Conservation (phyloP, 2,329 filamentous ascomycete species). For the Coniochaeta ligniaria region DNA sequence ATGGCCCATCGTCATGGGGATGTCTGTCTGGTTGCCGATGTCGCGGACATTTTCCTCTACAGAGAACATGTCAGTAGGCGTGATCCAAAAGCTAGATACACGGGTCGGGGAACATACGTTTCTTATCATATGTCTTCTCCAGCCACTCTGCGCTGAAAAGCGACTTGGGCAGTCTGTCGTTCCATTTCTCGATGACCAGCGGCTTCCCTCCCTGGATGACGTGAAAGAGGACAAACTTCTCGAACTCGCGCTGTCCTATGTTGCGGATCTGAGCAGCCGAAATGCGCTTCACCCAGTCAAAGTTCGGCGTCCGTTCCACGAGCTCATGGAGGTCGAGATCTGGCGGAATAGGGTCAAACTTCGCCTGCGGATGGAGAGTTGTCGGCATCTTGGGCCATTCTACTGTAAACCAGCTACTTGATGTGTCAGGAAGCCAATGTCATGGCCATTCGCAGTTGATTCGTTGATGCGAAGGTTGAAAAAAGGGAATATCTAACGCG, state of each 20-base stretch:
- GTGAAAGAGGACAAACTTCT: slow-evolving; percentile 76
- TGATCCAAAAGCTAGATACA: neutral
- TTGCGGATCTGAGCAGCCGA: slow-evolving; percentile 70
- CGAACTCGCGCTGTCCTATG: slow-evolving; percentile 72
- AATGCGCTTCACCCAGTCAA: slow-evolving; percentile 79
- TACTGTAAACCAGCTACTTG: slow-evolving; percentile 16
- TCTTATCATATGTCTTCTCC: slow-evolving; percentile 68
- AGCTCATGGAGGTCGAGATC: slow-evolving; percentile 71
- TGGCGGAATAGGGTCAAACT: slow-evolving; percentile 86
- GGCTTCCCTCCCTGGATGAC: slow-evolving; percentile 83
- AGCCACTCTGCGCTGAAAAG: slow-evolving; percentile 81
- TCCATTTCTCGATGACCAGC: slow-evolving; percentile 84
- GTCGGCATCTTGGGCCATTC: slow-evolving; percentile 53
- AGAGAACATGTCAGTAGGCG: neutral
- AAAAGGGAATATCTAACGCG: neutral
- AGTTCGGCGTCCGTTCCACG: slow-evolving; percentile 74
- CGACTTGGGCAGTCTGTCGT: slow-evolving; percentile 64
- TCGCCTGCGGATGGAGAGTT: slow-evolving; percentile 70
- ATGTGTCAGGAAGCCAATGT: neutral
- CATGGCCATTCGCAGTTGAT: neutral
- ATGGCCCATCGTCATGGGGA: slow-evolving; percentile 81
- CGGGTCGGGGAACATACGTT: slow-evolving; percentile 46
- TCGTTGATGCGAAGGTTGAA: neutral
- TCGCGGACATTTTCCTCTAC: slow-evolving; percentile 80
- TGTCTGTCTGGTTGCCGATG: slow-evolving; percentile 62